A percentile compares a stretch with the other conserved stretches of the same genome.
Evolutionary conservation across 2,329 filamentous ascomycete genomes (phyloP).

Genomic region (Venturia effusa): DNA sequence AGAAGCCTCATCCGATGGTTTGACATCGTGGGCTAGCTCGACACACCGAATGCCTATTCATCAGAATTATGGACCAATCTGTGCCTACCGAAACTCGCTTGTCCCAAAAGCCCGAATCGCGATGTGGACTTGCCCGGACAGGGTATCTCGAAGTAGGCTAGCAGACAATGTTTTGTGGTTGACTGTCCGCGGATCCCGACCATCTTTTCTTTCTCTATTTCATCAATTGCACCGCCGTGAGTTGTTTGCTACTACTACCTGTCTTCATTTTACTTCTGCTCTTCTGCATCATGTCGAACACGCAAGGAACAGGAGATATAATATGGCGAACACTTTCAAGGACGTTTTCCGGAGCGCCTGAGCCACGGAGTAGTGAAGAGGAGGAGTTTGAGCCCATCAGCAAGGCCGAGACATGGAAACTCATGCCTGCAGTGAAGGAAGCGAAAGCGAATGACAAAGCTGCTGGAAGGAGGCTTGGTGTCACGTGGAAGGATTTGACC

Average conservation of each 20-base stretch:
- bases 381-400: background rate
- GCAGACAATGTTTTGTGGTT: background rate
- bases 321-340: background rate
- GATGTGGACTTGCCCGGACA: background rate
- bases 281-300: background rate
- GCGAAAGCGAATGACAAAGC: background rate
- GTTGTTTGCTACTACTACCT: background rate
- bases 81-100: background rate
- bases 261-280: background rate
- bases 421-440: background rate
- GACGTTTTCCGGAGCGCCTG: background rate
- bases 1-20: no score
- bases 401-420: background rate
- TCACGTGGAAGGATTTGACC: conserved; percentile 54
- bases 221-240: background rate
- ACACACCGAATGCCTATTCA: no score
- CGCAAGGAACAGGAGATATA: background rate
- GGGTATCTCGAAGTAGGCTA: background rate
- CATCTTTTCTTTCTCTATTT: background rate
- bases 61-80: no score
- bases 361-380: background rate
- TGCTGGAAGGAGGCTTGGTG: conserved; percentile 54
- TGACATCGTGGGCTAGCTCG: no score
- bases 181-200: background rate
- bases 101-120: background rate